phyloP scores from a whole-genome alignment of 2,329 filamentous ascomycete species.

The Calonectria hawksworthii region DNA sequence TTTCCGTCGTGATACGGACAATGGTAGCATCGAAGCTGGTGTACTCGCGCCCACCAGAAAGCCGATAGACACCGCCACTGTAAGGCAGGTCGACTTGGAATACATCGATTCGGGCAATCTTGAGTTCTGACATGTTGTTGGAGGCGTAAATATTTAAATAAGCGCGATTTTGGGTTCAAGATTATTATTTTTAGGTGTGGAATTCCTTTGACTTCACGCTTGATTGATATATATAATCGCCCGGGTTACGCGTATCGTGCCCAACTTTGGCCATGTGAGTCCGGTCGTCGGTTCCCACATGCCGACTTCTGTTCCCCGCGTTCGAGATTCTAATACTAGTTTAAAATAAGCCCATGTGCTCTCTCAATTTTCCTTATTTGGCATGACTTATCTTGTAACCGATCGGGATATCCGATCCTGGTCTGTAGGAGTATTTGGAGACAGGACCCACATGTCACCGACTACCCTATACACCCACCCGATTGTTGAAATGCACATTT shows the following conservation, averaged over 20 bases:
- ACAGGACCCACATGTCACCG: too few species aligned
- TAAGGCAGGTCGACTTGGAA: slow-evolving; percentile 34
- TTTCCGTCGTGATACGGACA: slow-evolving; percentile 38
- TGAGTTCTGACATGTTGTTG: slow-evolving; percentile 40
- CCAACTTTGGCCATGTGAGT: too few species aligned
- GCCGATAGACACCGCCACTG: slow-evolving; percentile 32
- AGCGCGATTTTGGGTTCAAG: neutral
- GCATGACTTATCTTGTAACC: neutral
- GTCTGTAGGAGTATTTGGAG: too few species aligned
- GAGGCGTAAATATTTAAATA: neutral
- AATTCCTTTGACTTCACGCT: neutral
- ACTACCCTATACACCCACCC: neutral
- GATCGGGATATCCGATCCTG: neutral
- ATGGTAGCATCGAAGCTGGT: slow-evolving; percentile 36
- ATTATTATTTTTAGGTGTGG: neutral
- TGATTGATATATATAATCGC: neutral
- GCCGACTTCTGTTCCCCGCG: neutral
- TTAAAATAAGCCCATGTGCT: neutral
- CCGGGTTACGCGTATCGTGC: too few species aligned
- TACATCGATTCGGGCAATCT: slow-evolving; percentile 38
- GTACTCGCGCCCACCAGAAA: slow-evolving; percentile 34
- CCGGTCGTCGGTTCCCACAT: neutral
- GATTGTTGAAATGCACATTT: neutral
- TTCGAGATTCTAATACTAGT: too few species aligned
- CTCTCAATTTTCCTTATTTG: neutral